These are phyloP conservation scores for Collybia nuda DNA, from an alignment of 768 basidiomycete genomes.

Conservation along the genomic window DNA sequence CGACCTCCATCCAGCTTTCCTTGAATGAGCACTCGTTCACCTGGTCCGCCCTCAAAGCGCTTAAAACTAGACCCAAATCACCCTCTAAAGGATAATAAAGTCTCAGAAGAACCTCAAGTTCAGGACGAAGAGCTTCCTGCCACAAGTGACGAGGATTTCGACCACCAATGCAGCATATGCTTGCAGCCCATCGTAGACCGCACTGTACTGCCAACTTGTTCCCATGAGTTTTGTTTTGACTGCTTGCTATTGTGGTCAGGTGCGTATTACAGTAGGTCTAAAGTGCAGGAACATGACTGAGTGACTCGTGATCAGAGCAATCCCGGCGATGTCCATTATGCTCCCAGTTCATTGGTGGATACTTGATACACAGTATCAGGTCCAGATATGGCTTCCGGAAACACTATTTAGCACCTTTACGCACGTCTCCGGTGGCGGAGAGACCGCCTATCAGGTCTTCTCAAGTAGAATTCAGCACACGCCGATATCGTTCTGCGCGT, in stretches of 20 bases:
- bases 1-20: not conserved
- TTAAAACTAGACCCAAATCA: slow-evolving; percentile 29
- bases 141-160: slow-evolving; percentile 34
- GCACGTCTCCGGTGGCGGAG: slow-evolving; percentile 43
- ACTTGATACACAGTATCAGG: slow-evolving; percentile 79
- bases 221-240: slow-evolving; percentile 93
- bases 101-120: not conserved
- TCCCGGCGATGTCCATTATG: slow-evolving; percentile 80
- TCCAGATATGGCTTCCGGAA: slow-evolving; percentile 82
- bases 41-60: slow-evolving; percentile 37
- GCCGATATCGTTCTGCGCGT: slow-evolving; percentile 32
- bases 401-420: slow-evolving; percentile 69
- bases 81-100: slow-evolving; percentile 10
- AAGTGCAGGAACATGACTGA: not conserved
- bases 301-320: slow-evolving; percentile 48
- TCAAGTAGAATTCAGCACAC: slow-evolving; percentile 24
- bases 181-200: slow-evolving; percentile 75
- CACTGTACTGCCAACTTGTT: slow-evolving; percentile 80
- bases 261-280: slow-evolving; percentile 29
- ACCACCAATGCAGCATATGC: slow-evolving; percentile 83
- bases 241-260: slow-evolving; percentile 87
- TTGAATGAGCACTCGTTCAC: slow-evolving; percentile 13
- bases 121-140: slow-evolving; percentile 1
- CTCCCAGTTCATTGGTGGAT: slow-evolving; percentile 62
- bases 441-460: slow-evolving; percentile 22